phyloP scores from a whole-genome alignment of 768 basidiomycete genomes.

The Pisolithus tinctorius region DNA sequence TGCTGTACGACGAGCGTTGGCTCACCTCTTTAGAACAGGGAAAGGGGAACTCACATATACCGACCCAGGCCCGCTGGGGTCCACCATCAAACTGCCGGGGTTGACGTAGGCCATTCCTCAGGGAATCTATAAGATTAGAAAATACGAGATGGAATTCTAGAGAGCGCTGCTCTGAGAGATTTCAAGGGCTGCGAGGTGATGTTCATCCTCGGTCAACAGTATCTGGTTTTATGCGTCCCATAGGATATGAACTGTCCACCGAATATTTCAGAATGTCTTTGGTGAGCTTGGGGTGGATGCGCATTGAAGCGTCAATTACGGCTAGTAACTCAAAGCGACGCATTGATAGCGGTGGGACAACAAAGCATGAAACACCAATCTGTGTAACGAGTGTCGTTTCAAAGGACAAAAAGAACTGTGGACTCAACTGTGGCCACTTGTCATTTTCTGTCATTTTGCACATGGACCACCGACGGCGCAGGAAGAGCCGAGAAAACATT shows the following conservation, averaged over 20 bases:
- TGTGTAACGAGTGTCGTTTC: not conserved
- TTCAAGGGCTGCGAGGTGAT: not conserved
- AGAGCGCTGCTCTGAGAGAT: slow-evolving; percentile 2
- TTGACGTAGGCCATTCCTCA: slow-evolving; percentile 6
- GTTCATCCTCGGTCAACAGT: not conserved
- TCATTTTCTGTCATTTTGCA: not conserved
- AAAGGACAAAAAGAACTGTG: not conserved
- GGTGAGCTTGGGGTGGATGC: not conserved
- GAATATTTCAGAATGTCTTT: not conserved
- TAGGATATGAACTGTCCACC: not conserved
- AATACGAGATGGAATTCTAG: not conserved
- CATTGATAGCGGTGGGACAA: not conserved
- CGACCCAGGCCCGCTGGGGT: slow-evolving; percentile 7
- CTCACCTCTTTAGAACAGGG: not conserved
- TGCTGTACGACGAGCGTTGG: slow-evolving; percentile 8
- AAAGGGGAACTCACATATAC: not conserved
- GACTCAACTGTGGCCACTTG: not conserved
- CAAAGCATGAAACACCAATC: not conserved
- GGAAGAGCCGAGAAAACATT: not conserved
- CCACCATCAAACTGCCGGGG: slow-evolving; percentile 1
- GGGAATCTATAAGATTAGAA: not conserved
- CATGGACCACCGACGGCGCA: not conserved
- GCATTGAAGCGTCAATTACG: too few species aligned
- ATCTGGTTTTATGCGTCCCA: slow-evolving; percentile 4
- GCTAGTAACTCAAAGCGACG: not conserved